phyloP scores from a whole-genome alignment of 768 basidiomycete species.

The Calvatia gigantea region DNA sequence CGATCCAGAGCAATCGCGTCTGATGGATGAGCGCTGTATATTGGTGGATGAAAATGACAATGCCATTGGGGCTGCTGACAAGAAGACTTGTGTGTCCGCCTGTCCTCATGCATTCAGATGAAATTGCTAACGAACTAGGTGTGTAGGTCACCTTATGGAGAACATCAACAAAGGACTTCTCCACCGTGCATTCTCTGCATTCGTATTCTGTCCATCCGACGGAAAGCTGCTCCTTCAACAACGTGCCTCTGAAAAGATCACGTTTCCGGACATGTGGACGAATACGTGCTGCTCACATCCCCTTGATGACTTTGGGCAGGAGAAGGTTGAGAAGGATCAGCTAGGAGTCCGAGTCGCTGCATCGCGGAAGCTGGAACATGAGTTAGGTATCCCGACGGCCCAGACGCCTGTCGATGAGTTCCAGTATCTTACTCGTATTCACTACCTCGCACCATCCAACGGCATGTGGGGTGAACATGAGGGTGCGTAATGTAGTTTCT shows the following conservation, averaged over 20 bases:
- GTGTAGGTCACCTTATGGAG: conserved; percentile 91
- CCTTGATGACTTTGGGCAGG: conserved; percentile 84
- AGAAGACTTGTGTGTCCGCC: conserved; percentile 83
- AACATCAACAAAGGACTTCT: conserved; percentile 93
- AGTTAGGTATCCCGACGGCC: conserved; percentile 82
- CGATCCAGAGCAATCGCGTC: conserved; percentile 87
- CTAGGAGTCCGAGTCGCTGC: conserved; percentile 88
- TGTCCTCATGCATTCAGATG: neutral
- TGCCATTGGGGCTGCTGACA: conserved; percentile 83
- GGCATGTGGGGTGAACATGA: conserved; percentile 99
- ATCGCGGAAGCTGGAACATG: conserved; percentile 92
- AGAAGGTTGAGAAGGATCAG: conserved; percentile 75
- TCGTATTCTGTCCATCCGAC: conserved; percentile 92
- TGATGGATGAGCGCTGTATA: conserved; percentile 97
- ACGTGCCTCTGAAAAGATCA: conserved; percentile 97
- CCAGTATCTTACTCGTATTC: conserved; percentile 93
- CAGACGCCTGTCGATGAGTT: conserved; percentile 84
- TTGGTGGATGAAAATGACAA: conserved; percentile 86
- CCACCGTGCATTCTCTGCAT: conserved; percentile 97
- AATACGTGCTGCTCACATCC: conserved; percentile 99
- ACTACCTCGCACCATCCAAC: conserved; percentile 92
- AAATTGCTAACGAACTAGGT: neutral
- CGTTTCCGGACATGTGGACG: conserved; percentile 99
- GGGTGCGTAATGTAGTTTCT: conserved; percentile 43
- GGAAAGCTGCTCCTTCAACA: conserved; percentile 93